Percentiles rank a stretch among this genome's conserved stretches.
phyloP scores from a whole-genome alignment of 768 basidiomycete species.

The Chalciporus pseudorubinellus region DNA sequence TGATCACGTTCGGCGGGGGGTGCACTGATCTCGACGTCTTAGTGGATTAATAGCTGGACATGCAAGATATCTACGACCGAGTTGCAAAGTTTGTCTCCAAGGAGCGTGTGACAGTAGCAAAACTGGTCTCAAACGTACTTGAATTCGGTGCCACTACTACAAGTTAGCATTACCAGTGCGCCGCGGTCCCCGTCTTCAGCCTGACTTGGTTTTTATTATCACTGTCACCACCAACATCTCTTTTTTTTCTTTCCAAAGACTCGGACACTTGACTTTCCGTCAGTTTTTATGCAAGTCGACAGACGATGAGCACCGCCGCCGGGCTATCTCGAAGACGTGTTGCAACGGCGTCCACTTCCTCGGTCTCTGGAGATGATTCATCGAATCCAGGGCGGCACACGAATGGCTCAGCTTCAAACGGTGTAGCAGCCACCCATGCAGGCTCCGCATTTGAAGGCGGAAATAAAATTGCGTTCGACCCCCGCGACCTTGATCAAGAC shows the following conservation, averaged over 20 bases:
- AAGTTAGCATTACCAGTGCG: too few relatives aligned
- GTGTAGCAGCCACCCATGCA: conserved; percentile 51
- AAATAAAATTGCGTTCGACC: conserved; percentile 90
- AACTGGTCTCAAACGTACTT: neutral
- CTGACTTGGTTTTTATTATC: neutral
- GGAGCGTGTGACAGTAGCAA: neutral
- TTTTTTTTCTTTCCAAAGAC: neutral
- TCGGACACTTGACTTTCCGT: neutral
- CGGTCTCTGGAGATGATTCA: conserved; percentile 39
- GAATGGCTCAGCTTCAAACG: conserved; percentile 31
- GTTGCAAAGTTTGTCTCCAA: neutral
- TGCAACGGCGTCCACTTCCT: conserved; percentile 39
- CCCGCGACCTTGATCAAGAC: conserved; percentile 78
- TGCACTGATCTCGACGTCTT: neutral
- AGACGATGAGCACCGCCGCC: conserved; percentile 49
- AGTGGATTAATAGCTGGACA: neutral
- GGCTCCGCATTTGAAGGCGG: conserved; percentile 86
- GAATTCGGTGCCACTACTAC: neutral
- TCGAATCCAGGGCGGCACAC: conserved; percentile 26
- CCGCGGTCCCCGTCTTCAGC: neutral
- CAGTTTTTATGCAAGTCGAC: conserved; percentile 19
- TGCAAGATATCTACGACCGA: too few relatives aligned
- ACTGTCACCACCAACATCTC: conserved; percentile 1
- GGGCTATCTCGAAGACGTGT: conserved; percentile 61
- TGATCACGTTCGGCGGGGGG: neutral